Percentiles rank a stretch among this genome's conserved stretches.
Evolutionary conservation across 1,139 yeast species (phyloP).

Genomic region (Debaryomycetaceae sp.): DNA sequence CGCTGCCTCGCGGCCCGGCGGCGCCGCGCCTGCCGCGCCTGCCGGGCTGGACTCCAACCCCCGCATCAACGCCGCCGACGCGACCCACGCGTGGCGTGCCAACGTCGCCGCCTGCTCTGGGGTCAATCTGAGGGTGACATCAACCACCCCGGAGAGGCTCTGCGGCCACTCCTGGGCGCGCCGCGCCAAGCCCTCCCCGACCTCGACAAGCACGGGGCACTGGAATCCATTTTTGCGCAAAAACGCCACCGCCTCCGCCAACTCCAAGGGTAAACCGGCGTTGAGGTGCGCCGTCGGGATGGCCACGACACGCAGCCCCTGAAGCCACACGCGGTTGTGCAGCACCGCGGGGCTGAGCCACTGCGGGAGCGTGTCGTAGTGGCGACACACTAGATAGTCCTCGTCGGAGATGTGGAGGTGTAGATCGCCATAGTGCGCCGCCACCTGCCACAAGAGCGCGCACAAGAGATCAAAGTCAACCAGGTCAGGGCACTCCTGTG

Average conservation of each 20-base stretch:
- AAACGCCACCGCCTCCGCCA: constrained; percentile 27
- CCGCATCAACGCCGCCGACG: no score
- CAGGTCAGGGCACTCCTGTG: constrained; percentile 38
- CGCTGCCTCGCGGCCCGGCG: no score
- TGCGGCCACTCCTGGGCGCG: constrained; percentile 1
- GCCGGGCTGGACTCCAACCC: no score
- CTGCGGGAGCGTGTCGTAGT: constrained; percentile 38
- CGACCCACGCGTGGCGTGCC: no score
- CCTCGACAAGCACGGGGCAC: constrained; percentile 12
- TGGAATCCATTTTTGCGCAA: constrained; percentile 23
- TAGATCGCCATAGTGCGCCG: constrained; percentile 18
- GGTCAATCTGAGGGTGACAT: no score
- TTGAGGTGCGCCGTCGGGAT: constrained; percentile 20
- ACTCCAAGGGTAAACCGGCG: constrained; percentile 20
- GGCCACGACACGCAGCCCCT: constrained; percentile 24
- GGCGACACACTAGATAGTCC: constrained; percentile 46
- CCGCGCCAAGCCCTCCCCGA: neutral
- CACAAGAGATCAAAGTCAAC: constrained; percentile 45
- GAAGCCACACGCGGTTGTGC: constrained; percentile 42
- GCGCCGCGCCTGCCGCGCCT: no score
- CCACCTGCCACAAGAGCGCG: constrained; percentile 33
- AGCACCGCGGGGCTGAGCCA: constrained; percentile 41
- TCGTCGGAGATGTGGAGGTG: constrained; percentile 50
- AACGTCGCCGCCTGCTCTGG: no score
- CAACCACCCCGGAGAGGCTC: no score